These are phyloP conservation scores for Russula griseocarnosa DNA, from an alignment of 768 basidiomycete genomes.

Conservation along the genomic window DNA sequence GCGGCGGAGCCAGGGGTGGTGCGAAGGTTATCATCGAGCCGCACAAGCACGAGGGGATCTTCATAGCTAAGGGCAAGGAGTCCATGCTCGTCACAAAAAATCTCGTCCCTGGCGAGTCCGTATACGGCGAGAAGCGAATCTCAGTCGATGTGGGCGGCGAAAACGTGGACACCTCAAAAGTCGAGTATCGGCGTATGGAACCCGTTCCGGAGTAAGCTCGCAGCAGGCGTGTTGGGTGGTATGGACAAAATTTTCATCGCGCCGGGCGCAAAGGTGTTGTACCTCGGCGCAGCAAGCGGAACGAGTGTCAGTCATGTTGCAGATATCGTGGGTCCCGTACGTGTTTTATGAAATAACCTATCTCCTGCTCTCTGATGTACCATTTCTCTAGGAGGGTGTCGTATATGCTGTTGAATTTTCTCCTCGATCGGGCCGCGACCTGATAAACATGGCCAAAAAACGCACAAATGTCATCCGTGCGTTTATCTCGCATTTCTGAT, in stretches of 20 bases:
- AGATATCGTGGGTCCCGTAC: slow-evolving; percentile 93
- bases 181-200: slow-evolving; percentile 99
- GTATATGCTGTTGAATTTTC: slow-evolving; percentile 99
- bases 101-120: slow-evolving; percentile 93
- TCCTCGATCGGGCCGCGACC: slow-evolving; percentile 89
- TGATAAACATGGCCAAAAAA: slow-evolving; percentile 99
- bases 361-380: slow-evolving; percentile 16
- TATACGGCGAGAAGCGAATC: slow-evolving; percentile 98
- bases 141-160: slow-evolving; percentile 56
- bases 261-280: slow-evolving; percentile 94
- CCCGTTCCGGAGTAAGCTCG: slow-evolving; percentile 95
- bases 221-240: slow-evolving; percentile 94
- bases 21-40: slow-evolving; percentile 91
- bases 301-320: slow-evolving; percentile 99
- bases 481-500: slow-evolving; percentile 39
- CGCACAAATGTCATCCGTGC: slow-evolving; percentile 97
- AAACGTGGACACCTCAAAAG: slow-evolving; percentile 74
- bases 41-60: slow-evolving; percentile 90
- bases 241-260: slow-evolving; percentile 89
- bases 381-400: slow-evolving; percentile 67
- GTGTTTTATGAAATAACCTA: slow-evolving; percentile 32
- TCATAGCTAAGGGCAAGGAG: slow-evolving; percentile 97
- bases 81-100: slow-evolving; percentile 97
- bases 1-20: slow-evolving; percentile 79
- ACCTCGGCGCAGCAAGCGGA: slow-evolving; percentile 96